phyloP scores from a whole-genome alignment of 306 rosid species.

The Acacia melanoxylon region DNA sequence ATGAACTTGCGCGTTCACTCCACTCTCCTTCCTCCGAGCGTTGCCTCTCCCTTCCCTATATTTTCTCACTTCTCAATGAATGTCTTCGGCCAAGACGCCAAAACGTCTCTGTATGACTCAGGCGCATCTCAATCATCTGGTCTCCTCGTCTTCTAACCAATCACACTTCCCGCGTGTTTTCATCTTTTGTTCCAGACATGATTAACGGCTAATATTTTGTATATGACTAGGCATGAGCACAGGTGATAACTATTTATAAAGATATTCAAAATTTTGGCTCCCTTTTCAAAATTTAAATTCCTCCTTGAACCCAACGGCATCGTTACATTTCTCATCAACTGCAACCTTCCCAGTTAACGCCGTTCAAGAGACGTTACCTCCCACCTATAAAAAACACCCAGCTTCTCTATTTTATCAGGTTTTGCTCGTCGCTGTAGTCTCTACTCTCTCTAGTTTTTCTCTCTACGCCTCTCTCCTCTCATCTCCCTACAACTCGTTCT shows the following conservation, averaged over 20 bases:
- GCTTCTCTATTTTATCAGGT: not conserved
- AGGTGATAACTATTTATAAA: not conserved
- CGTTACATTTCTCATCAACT: slow-evolving; percentile 1
- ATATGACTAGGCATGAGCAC: not conserved
- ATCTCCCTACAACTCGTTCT: not conserved
- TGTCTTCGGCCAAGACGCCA: not conserved
- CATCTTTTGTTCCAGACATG: accelerated
- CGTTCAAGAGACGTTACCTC: slow-evolving; percentile 27
- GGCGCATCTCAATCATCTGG: not conserved
- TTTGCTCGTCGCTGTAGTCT: not conserved
- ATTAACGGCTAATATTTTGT: not conserved
- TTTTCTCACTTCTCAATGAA: not conserved
- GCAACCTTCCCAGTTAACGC: not conserved
- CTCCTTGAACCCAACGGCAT: slow-evolving; percentile 38
- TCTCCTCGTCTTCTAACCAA: not conserved
- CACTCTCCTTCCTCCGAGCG: slow-evolving; percentile 18
- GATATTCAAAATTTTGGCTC: slow-evolving; percentile 8
- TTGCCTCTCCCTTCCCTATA: not conserved
- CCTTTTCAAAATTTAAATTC: slow-evolving; percentile 45
- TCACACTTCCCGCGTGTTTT: not conserved
- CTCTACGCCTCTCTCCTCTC: not conserved
- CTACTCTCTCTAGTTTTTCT: not conserved
- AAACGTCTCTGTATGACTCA: not conserved
- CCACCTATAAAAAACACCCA: slow-evolving; percentile 18
- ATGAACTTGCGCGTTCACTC: not conserved